phyloP scores from a whole-genome alignment of 345 rosid species.

The Rhodomyrtus tomentosa region DNA sequence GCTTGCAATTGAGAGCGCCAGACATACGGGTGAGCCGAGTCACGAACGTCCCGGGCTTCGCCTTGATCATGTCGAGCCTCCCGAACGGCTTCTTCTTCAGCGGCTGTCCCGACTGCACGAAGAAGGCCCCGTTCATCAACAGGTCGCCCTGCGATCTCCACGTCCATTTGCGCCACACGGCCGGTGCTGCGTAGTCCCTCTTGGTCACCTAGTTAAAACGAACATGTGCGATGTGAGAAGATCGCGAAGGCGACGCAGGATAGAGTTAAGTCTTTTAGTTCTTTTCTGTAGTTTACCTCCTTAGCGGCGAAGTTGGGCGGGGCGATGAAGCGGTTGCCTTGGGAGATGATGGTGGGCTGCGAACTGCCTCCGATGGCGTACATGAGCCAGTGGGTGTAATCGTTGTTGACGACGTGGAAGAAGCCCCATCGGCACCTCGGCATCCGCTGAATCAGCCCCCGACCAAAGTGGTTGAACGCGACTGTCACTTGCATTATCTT shows the following conservation, averaged over 20 bases:
- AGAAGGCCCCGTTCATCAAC: constrained; percentile 55
- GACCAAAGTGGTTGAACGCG: constrained; percentile 52
- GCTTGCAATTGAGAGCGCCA: constrained; percentile 38
- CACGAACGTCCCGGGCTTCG: constrained; percentile 37
- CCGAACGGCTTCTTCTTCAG: neutral
- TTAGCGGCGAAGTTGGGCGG: constrained; percentile 20
- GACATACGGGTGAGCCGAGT: constrained; percentile 33
- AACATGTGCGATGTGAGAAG: neutral
- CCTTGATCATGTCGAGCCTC: constrained; percentile 14
- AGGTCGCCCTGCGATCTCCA: constrained; percentile 73
- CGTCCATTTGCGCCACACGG: constrained; percentile 44
- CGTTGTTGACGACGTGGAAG: constrained; percentile 50
- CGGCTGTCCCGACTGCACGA: constrained; percentile 42
- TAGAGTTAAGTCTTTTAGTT: neutral
- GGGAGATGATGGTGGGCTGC: constrained; percentile 37
- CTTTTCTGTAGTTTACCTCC: constrained; percentile 24
- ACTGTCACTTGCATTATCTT: constrained; percentile 38
- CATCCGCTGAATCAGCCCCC: constrained; percentile 44
- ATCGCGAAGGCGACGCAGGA: neutral
- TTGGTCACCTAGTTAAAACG: constrained; percentile 34
- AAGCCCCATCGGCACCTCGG: constrained; percentile 42
- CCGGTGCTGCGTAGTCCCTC: constrained; percentile 30
- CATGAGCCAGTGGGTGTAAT: constrained; percentile 52
- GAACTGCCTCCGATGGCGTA: constrained; percentile 51
- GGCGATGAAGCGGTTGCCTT: constrained; percentile 52